Evolutionary conservation across 2,329 filamentous ascomycete genomes (phyloP), one percentile per base, ranked within the genome.

Genomic region (Zymoseptoria brevis): DNA sequence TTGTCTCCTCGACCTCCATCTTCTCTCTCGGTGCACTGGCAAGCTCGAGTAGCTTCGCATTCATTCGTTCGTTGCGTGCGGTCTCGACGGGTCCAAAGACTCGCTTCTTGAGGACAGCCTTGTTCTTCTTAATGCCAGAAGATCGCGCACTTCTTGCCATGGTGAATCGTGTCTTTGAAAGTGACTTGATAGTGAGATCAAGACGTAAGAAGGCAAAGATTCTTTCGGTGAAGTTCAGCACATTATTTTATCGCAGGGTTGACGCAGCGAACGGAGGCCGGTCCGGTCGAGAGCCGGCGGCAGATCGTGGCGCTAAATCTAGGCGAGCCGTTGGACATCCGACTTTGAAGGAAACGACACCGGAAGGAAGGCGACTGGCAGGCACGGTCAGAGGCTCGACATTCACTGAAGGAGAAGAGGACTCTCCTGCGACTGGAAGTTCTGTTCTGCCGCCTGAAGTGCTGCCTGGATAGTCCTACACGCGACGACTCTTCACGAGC

Each of bases 81-180:
- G 82, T 79, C 74, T 93, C 90, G 57, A 86, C 85, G 16, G 93
- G 93, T 1, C 87, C 89, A 75, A 96, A 96, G 65, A 96, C 87
- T 65, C 84, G 85, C 65, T 83, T 80, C 75, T 92, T 92, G 65
- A 96, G 82, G 68, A 84, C 87, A 67, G 83, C 81, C 77, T 91
- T 90, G 79, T 96, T 96, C 70, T 82, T 81, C 79, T 96, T 96
- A 69, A 81, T 85, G 66, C 83, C 80, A 73, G 87, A 95, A 65
- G 92, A 84, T 73, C 93, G 83, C 62, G 88, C 80, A 72, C 89
- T 88, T 75, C 96, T 96, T 22, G 92, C 93, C 93, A 96, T 97
- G 68, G 26, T 8, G 26, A 8, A 29, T 2, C 4, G 4, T 26
- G 58, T 81, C 60, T 55, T 22, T 50, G 60, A 56, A 50, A 59